Percentiles rank a stretch among this genome's conserved stretches.
Evolutionary conservation across 331 rosid species (phyloP).

Genomic region (Malus hybrid): DNA sequence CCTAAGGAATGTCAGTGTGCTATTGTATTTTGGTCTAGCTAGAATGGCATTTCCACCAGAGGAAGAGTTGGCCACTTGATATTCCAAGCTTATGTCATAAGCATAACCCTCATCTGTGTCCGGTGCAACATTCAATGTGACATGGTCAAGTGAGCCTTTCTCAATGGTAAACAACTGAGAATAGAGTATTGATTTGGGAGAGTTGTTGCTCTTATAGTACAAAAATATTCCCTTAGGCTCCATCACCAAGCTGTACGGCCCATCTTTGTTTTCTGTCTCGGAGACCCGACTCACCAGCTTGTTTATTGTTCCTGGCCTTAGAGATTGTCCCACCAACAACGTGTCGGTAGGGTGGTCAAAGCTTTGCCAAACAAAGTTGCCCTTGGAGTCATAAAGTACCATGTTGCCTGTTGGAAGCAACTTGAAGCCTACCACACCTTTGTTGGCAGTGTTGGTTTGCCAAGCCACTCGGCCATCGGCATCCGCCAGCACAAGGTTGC

Average conservation of each 20-base stretch:
- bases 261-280: conserved; percentile 28
- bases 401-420: conserved; percentile 51
- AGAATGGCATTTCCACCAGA: neutral
- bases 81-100: conserved; percentile 22
- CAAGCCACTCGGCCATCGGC: conserved; percentile 39
- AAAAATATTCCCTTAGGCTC: conserved; percentile 27
- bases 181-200: conserved; percentile 35
- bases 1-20: conserved; percentile 38
- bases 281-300: conserved; percentile 43
- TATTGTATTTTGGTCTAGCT: conserved; percentile 38
- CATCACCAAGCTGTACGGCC: conserved; percentile 38
- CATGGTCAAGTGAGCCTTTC: conserved; percentile 19
- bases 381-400: conserved; percentile 36
- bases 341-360: conserved; percentile 51
- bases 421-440: conserved; percentile 47
- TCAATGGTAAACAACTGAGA: conserved; percentile 13
- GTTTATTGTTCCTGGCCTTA: conserved; percentile 12
- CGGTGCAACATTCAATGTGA: conserved; percentile 19
- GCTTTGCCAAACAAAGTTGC: conserved; percentile 46
- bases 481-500: conserved; percentile 46
- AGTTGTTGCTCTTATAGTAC: conserved; percentile 38
- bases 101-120: conserved; percentile 13
- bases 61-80: conserved; percentile 16
- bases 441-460: conserved; percentile 49
- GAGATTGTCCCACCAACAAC: conserved; percentile 44